phyloP scores from a whole-genome alignment of 2,329 filamentous ascomycete genomes.

The Xylaria arbuscula region DNA sequence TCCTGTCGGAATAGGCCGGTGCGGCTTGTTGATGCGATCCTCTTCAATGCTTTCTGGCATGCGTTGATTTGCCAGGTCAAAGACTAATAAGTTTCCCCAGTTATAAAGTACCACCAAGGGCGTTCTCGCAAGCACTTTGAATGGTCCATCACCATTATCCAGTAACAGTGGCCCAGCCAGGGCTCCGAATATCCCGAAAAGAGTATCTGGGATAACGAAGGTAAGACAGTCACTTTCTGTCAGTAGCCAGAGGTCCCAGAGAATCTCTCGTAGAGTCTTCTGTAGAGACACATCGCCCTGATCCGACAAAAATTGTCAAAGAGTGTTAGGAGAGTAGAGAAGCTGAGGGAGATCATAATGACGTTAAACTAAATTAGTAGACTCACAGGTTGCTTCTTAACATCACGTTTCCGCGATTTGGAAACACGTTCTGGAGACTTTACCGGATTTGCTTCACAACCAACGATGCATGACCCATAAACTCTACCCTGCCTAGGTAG shows the following conservation, averaged over 20 bases:
- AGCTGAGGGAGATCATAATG: background rate
- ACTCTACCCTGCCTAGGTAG: background rate
- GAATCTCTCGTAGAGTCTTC: background rate
- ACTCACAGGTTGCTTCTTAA: background rate
- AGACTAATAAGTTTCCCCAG: conserved; percentile 42
- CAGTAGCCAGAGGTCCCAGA: conserved; percentile 8
- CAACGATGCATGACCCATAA: background rate
- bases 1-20: conserved; percentile 42
- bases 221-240: conserved; percentile 20
- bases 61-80: conserved; percentile 47
- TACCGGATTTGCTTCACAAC: background rate
- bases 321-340: background rate
- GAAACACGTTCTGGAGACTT: background rate
- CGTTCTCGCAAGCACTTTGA: conserved; percentile 1
- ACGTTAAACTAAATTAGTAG: background rate
- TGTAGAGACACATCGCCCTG: background rate
- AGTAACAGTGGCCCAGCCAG: conserved; percentile 2
- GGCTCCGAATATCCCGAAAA: conserved; percentile 20
- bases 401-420: background rate
- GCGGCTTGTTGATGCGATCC: conserved; percentile 49
- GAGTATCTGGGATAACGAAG: conserved; percentile 22
- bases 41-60: conserved; percentile 43
- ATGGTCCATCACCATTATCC: background rate
- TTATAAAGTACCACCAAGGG: background rate
- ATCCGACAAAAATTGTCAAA: background rate